Evolutionary conservation across 805 yeast species (phyloP), one percentile per base, ranked within the genome.

Genomic region (Yarrowia sp.): DNA sequence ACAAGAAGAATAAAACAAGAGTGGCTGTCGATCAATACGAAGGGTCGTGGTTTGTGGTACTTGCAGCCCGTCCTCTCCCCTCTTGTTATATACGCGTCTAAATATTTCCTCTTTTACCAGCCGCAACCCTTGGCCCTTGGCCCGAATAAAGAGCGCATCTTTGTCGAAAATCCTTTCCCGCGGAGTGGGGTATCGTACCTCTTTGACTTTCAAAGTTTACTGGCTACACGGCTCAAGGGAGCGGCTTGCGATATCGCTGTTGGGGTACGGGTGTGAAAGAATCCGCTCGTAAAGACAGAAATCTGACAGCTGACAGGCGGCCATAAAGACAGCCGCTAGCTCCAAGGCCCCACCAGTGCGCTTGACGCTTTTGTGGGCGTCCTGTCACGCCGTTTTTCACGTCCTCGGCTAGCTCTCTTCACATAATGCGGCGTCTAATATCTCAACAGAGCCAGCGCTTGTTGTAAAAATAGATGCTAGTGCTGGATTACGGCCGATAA

Each of bases 131-230:
- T 36, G 35, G 58, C 60, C 61, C 36, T 55, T 55, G 47, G 31
- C 47, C 61, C 61, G 61, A 55, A 41, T 55, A 39, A 55, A 55
- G 18, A 31, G 47, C 61, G 61, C 61, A 41, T 47, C 8, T 22
- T 9, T 11, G 15, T 55, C 47, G 61, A 55, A 55, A 55, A 55
- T 55, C 61, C 61, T 55, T 55, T 55, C 47, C 61, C 47, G 61
- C 61, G 47, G 47, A 55, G 61, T 55, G 61, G 61, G 61, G 61
- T 55, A 55, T 55, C 61, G 61, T 55, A 41, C 61, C 38, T 22
- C 28, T 28, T 31, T 51, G 38, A 11, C 36, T n/a, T 15, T 15
- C 33, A 41, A 55, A 43, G 31, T 39, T 53, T 53, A 28, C 41
- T 28, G 15, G 44, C 47, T 28, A 17, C 61, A 41, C 47, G 45